Evolutionary conservation across 345 rosid species (phyloP).

Genomic region (Balakata baccata): DNA sequence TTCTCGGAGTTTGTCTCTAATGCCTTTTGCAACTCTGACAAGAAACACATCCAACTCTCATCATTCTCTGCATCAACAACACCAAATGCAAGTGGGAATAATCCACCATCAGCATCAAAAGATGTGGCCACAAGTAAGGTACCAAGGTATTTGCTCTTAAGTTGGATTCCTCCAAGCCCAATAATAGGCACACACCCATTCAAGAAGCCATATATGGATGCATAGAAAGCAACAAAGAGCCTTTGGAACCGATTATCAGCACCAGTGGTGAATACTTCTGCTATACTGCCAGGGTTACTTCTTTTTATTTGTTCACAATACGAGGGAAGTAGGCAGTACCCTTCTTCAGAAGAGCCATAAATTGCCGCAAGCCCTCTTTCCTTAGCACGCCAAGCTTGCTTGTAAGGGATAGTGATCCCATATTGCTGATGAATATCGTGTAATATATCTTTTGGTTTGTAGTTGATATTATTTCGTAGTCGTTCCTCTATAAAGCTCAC

Average conservation of each 20-base stretch:
- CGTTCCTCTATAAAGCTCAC: conserved; percentile 51
- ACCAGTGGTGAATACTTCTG: conserved; percentile 45
- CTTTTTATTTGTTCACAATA: conserved; percentile 48
- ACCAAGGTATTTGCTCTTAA: conserved; percentile 55
- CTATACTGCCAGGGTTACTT: conserved; percentile 47
- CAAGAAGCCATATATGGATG: conserved; percentile 45
- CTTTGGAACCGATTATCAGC: conserved; percentile 48
- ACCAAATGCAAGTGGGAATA: conserved; percentile 57
- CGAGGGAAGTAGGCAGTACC: conserved; percentile 48
- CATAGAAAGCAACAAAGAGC: conserved; percentile 44
- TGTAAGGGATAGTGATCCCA: conserved; percentile 52
- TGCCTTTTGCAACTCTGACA: conserved; percentile 53
- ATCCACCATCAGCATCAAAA: conserved; percentile 54
- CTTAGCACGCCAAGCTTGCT: conserved; percentile 66
- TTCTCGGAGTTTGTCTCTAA: conserved; percentile 35
- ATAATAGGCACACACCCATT: conserved; percentile 52
- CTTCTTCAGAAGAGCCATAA: conserved; percentile 64
- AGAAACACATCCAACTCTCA: conserved; percentile 55
- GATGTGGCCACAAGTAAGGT: conserved; percentile 51
- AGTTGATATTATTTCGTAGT: conserved; percentile 40
- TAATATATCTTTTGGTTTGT: conserved; percentile 60
- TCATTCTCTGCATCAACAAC: conserved; percentile 49
- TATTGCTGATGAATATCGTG: conserved; percentile 49
- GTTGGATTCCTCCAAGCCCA: conserved; percentile 46
- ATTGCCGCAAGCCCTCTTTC: conserved; percentile 59